Evolutionary conservation across 306 rosid genomes (phyloP).

Genomic region (Prunus kanzakura): DNA sequence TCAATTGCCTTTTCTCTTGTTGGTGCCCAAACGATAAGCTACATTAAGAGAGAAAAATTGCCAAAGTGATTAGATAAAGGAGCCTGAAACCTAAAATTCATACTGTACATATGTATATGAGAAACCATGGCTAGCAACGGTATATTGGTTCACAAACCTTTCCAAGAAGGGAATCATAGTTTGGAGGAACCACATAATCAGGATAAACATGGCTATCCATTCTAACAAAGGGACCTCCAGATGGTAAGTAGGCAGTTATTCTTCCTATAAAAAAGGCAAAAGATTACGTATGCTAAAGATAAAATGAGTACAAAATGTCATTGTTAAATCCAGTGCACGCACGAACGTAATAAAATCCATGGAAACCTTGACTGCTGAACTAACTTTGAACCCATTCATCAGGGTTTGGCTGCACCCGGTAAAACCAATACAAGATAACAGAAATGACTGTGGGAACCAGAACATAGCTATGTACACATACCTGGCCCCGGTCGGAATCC

Average conservation of each 20-base stretch:
- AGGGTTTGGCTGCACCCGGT: neutral
- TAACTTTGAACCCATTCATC: neutral
- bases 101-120: neutral
- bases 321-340: neutral
- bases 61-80: conserved; percentile 1
- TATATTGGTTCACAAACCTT: conserved; percentile 40
- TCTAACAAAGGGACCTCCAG: conserved; percentile 99
- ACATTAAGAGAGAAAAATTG: conserved; percentile 5
- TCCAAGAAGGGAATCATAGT: conserved; percentile 98
- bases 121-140: neutral
- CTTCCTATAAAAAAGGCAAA: conserved; percentile 60
- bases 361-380: neutral
- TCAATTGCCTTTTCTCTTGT: conserved; percentile 95
- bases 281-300: neutral
- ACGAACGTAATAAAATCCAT: neutral
- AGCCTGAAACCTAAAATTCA: neutral
- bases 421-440: neutral
- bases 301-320: neutral
- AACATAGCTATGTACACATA: conserved; percentile 24
- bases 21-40: conserved; percentile 99
- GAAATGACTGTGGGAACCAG: neutral
- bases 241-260: conserved; percentile 90
- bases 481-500: conserved; percentile 99
- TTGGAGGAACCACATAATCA: conserved; percentile 97
- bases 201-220: conserved; percentile 99